phyloP scores from a whole-genome alignment of 192 early-diverging fungal genomes.

The Linnemannia exigua region DNA sequence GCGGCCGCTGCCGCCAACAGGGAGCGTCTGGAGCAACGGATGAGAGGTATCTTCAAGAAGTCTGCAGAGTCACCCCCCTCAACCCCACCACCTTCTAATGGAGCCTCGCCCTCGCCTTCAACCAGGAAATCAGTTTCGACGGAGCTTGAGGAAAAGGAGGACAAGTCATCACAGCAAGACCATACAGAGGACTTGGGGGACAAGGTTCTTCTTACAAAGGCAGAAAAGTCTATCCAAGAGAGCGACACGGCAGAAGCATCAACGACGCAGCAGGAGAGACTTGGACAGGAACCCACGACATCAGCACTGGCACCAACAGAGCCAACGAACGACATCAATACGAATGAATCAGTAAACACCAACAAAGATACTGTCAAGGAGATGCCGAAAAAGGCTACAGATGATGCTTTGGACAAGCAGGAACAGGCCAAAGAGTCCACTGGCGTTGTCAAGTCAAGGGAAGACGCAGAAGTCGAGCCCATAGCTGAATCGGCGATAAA shows the following conservation, averaged over 20 bases:
- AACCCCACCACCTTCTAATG: constrained; percentile 20
- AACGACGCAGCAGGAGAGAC: neutral
- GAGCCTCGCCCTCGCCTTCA: constrained; percentile 19
- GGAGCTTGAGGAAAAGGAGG: constrained; percentile 12
- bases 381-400: neutral
- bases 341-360: neutral
- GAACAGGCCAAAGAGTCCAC: neutral
- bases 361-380: constrained; percentile 3
- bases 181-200: neutral
- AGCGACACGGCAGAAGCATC: neutral
- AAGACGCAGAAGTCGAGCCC: neutral
- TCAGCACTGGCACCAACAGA: neutral
- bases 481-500: neutral
- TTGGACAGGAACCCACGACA: neutral
- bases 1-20: constrained; percentile 54
- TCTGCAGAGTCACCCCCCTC: constrained; percentile 30
- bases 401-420: neutral
- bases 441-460: neutral
- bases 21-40: constrained; percentile 63
- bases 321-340: neutral
- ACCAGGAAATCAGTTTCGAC: constrained; percentile 8
- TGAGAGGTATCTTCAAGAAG: constrained; percentile 49
- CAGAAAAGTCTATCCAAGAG: neutral
- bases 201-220: neutral
- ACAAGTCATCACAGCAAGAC: neutral